These are phyloP conservation scores for Trebouxia sp. DNA, from an alignment of 139 green algal species.

Conservation along the genomic window DNA sequence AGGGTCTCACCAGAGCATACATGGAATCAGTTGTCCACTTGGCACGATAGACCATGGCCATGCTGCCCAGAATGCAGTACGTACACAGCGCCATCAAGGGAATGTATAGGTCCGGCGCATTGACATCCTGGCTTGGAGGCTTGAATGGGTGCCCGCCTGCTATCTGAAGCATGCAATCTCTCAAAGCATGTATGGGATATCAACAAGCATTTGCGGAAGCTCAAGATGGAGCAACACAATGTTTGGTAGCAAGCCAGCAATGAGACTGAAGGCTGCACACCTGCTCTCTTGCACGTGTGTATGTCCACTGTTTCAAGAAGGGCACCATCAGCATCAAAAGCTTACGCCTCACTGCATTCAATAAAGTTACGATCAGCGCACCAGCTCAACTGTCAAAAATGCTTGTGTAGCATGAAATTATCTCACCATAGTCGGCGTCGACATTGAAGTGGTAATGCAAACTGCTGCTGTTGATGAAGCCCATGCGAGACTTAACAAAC, in stretches of 20 bases:
- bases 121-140: constrained; percentile 85
- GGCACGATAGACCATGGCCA: constrained; percentile 32
- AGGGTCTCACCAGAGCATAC: constrained; percentile 63
- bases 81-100: constrained; percentile 86
- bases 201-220: too few species aligned
- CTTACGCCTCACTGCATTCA: constrained; percentile 84
- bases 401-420: neutral
- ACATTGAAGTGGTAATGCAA: constrained; percentile 91
- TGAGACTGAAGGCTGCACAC: constrained; percentile 40
- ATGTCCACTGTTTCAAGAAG: constrained; percentile 89
- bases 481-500: constrained; percentile 54
- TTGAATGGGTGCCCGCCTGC: constrained; percentile 81
- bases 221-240: too few species aligned
- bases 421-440: constrained; percentile 78
- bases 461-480: constrained; percentile 71
- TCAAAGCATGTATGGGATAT: too few species aligned
- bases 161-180: constrained; percentile 69
- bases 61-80: constrained; percentile 76
- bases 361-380: too few species aligned
- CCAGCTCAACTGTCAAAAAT: neutral
- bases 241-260: neutral
- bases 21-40: constrained; percentile 76
- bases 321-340: constrained; percentile 90
- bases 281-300: constrained; percentile 77
- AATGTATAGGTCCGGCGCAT: constrained; percentile 97